phyloP scores from a whole-genome alignment of 768 basidiomycete species.

The Termitomyces titanicus region DNA sequence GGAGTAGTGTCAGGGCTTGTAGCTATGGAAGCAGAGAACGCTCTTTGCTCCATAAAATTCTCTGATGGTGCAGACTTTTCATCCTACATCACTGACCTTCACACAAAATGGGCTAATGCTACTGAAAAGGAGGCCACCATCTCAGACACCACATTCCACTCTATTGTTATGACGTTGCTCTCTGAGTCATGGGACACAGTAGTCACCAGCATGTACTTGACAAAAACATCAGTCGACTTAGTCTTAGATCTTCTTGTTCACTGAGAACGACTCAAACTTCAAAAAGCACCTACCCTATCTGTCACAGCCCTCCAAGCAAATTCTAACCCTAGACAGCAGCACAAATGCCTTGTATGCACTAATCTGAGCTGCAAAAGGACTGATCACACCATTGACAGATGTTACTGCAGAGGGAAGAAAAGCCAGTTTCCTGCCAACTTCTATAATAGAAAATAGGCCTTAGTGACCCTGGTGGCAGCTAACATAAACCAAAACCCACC shows the following conservation, averaged over 20 bases:
- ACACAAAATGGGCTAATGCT: constrained; percentile 11
- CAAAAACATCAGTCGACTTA: constrained; percentile 5
- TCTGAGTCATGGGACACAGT: constrained; percentile 9
- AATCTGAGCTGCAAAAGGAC: background rate
- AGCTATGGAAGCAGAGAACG: constrained; percentile 8
- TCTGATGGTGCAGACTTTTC: constrained; percentile 9
- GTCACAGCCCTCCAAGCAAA: background rate
- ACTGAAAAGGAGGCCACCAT: constrained; percentile 13
- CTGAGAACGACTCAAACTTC: background rate
- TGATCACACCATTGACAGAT: constrained; percentile 1
- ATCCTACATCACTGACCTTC: constrained; percentile 13
- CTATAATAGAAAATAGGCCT: background rate
- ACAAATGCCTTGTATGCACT: background rate
- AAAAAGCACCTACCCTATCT: background rate
- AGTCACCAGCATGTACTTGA: constrained; percentile 11
- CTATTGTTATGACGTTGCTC: too few relatives aligned
- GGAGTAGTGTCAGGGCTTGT: constrained; percentile 10
- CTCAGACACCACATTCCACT: background rate
- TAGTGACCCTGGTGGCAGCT: background rate
- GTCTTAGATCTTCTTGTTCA: constrained; percentile 8
- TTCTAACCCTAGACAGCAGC: background rate
- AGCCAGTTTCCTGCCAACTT: constrained; percentile 4
- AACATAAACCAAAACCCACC: background rate
- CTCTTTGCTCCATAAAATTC: constrained; percentile 8
- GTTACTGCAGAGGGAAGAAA: constrained; percentile 6